phyloP scores from a whole-genome alignment of 1,139 yeast genomes.

The Diutina ranongensis region DNA sequence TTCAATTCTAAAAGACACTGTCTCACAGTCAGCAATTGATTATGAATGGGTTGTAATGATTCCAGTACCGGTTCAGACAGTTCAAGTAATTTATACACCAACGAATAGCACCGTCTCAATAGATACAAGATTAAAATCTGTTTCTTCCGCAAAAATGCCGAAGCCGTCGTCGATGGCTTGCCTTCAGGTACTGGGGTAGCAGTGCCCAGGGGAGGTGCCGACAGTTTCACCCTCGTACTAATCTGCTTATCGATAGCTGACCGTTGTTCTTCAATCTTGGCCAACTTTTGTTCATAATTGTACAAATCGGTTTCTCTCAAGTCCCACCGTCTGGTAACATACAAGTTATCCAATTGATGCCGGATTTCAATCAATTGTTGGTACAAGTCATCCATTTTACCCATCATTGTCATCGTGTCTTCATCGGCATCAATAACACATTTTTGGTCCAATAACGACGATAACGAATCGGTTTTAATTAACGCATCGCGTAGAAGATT shows the following conservation, averaged over 20 bases:
- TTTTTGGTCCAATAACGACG: background rate
- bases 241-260: conserved; percentile 28
- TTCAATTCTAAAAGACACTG: conserved; percentile 81
- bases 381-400: conserved; percentile 17
- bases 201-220: background rate
- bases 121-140: conserved; percentile 68
- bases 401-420: background rate
- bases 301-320: conserved; percentile 89
- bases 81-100: conserved; percentile 78
- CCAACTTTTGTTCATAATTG: conserved; percentile 62
- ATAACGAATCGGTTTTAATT: conserved; percentile 38
- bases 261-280: conserved; percentile 61
- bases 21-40: conserved; percentile 83
- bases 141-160: conserved; percentile 16
- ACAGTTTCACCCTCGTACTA: conserved; percentile 6
- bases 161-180: background rate
- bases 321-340: conserved; percentile 94
- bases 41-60: conserved; percentile 83
- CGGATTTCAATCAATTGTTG: conserved; percentile 47
- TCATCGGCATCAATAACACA: background rate
- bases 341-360: conserved; percentile 62
- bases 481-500: conserved; percentile 59
- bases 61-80: conserved; percentile 93
- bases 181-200: background rate
- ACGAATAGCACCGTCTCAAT: conserved; percentile 80